Base-by-base conservation (phyloP, 768 basidiomycete species). In the Mycena maculata region DNA sequence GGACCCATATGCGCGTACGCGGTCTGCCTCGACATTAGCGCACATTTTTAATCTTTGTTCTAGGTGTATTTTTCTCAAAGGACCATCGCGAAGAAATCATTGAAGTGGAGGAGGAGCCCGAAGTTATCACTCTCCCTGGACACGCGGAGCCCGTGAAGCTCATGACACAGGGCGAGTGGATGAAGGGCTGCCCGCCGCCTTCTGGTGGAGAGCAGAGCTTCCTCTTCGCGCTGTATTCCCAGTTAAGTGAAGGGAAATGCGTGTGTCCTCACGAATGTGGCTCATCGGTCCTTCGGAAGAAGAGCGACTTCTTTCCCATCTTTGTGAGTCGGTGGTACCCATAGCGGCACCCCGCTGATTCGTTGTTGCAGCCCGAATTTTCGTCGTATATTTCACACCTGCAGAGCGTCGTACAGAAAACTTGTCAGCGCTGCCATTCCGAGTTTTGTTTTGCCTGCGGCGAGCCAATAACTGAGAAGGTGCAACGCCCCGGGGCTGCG, bases 41-140 rank as follows among this genome's bases (percentile, higher is more conserved):
- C 23, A 16, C 55, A 63, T 45, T 60, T 68, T 56, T 22, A 59
- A 49, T 45, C 13, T 9, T 70, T 53, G 71, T 56, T 42, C 6
- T 64, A 95, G 95, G 94, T 25, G 88, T 97, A 58, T 97, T 97
- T 84, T 98, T 96, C 78, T 97, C 95, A 45, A 97, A 97, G 81
- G 94, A 96, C 75, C 87, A 96, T 52, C 87, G 88, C 44, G 96
- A 97, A 78, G 93, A 93, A 77, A 92, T 96, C 39, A 94, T 96
- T 50, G 95, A 98, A 80, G 88, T 96, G 1, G 92, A 96, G 74
- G 95, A 96, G 78, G 86, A 90, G 53, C 85, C 90, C 9, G 90
- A 92, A 76, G 75, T 81, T 15, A 80, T 80, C 20, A 66, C 76
- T 42, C 75, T 92, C 33, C 76, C 81, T 20, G 81, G 76, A 61